These are phyloP conservation scores for Thielaviopsis ethacetica DNA, from an alignment of 2,329 filamentous ascomycete species.

Conservation along the genomic window DNA sequence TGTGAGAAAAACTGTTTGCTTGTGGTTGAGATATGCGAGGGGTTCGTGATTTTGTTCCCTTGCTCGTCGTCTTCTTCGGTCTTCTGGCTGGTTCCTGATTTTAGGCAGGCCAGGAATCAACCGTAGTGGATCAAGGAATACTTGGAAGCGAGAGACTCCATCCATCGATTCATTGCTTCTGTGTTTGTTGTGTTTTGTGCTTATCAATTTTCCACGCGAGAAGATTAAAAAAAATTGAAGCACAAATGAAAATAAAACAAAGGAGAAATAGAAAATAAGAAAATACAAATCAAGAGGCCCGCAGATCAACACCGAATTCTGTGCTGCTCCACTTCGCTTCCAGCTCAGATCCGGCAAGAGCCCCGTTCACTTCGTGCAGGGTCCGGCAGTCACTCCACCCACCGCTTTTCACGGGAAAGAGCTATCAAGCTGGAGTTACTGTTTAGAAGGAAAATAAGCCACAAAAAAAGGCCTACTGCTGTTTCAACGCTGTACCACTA, in stretches of 20 bases:
- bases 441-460: too few relatives aligned
- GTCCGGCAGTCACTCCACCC: neutral
- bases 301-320: neutral
- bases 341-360: neutral
- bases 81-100: neutral
- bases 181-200: neutral
- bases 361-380: neutral
- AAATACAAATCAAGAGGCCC: neutral
- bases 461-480: too few relatives aligned
- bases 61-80: neutral
- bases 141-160: neutral
- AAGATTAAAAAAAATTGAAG: neutral
- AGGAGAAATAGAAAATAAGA: neutral
- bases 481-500: neutral
- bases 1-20: too few relatives aligned
- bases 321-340: neutral
- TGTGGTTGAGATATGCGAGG: neutral
- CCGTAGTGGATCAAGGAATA: neutral
- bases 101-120: neutral
- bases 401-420: neutral
- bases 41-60: neutral
- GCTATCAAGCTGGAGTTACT: neutral
- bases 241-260: neutral
- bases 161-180: too few relatives aligned
- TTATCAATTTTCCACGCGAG: neutral